These are phyloP conservation scores for Hygrocybe punicea DNA, from an alignment of 768 basidiomycete genomes.

Conservation along the genomic window DNA sequence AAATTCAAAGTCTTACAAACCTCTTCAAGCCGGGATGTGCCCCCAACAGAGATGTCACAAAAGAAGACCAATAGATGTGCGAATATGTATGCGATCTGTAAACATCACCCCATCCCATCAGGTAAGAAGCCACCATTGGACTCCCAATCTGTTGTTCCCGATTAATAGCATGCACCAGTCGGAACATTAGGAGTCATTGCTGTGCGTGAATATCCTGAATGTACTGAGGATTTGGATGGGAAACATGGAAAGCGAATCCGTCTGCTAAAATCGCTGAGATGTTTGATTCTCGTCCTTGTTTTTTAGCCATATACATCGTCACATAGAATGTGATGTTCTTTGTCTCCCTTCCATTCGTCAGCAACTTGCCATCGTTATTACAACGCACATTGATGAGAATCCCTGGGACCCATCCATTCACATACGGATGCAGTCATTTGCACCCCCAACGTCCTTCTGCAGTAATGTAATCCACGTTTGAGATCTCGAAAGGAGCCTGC, in stretches of 20 bases:
- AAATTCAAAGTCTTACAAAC: background rate
- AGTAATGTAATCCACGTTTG: constrained; percentile 17
- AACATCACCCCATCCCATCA: constrained; percentile 45
- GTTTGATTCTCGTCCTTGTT: constrained; percentile 35
- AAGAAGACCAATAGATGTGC: constrained; percentile 33
- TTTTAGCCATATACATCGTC: constrained; percentile 35
- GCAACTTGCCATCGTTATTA: constrained; percentile 44
- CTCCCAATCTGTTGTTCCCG: constrained; percentile 36
- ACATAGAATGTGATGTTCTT: constrained; percentile 35
- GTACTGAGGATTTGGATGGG: too few relatives aligned
- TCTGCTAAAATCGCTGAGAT: constrained; percentile 34
- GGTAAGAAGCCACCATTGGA: constrained; percentile 39
- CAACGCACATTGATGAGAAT: constrained; percentile 25
- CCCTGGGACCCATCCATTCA: constrained; percentile 29
- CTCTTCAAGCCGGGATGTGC: background rate
- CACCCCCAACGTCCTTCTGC: constrained; percentile 26
- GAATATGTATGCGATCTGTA: constrained; percentile 37
- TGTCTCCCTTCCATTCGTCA: constrained; percentile 36
- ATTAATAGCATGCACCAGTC: constrained; percentile 32
- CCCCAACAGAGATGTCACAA: constrained; percentile 16
- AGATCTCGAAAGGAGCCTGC: constrained; percentile 23
- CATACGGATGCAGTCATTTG: constrained; percentile 20
- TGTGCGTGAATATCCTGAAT: too few relatives aligned
- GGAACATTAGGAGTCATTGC: constrained; percentile 32
- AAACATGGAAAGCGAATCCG: constrained; percentile 28